Evolutionary conservation across 2,329 filamentous ascomycete species (phyloP).

Genomic region (Cladosporium halotolerans): DNA sequence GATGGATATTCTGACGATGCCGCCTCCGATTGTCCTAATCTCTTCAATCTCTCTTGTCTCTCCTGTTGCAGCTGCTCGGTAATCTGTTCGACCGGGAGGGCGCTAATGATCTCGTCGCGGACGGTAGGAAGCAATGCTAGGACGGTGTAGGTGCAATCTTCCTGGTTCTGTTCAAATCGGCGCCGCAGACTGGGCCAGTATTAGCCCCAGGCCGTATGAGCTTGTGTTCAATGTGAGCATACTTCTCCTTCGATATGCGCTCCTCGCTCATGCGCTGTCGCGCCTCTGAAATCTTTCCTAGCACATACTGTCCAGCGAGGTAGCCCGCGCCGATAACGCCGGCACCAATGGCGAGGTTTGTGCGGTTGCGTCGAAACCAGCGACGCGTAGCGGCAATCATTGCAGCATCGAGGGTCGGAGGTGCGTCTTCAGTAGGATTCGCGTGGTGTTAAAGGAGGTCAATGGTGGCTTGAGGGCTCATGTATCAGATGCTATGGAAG

Average conservation of each 20-base stretch:
- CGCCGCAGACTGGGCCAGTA: slow-evolving; percentile 66
- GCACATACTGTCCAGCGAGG: slow-evolving; percentile 83
- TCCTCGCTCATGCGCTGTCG: slow-evolving; percentile 95
- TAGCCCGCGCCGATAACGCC: slow-evolving; percentile 87
- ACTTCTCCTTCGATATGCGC: slow-evolving; percentile 96
- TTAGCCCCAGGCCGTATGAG: background rate
- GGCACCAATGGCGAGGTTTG: slow-evolving; percentile 78
- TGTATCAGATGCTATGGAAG: too few relatives aligned
- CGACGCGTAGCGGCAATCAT: slow-evolving; percentile 71
- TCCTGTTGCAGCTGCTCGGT: slow-evolving; percentile 92
- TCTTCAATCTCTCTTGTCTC: slow-evolving; percentile 62
- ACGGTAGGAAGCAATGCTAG: slow-evolving; percentile 91
- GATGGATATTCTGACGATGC: slow-evolving; percentile 53
- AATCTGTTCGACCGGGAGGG: slow-evolving; percentile 85
- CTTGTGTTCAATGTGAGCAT: slow-evolving; percentile 26
- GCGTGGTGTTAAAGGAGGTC: background rate
- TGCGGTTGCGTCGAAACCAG: slow-evolving; percentile 90
- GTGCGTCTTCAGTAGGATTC: background rate
- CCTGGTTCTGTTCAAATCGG: slow-evolving; percentile 97
- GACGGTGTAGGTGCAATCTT: slow-evolving; percentile 96
- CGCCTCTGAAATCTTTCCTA: slow-evolving; percentile 86
- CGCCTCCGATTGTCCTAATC: slow-evolving; percentile 42
- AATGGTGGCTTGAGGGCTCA: background rate
- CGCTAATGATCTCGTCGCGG: slow-evolving; percentile 79
- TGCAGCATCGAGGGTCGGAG: slow-evolving; percentile 16